These are phyloP conservation scores for Proliferodiscus dingleyae DNA, from an alignment of 2,329 filamentous ascomycete species.

Conservation along the genomic window DNA sequence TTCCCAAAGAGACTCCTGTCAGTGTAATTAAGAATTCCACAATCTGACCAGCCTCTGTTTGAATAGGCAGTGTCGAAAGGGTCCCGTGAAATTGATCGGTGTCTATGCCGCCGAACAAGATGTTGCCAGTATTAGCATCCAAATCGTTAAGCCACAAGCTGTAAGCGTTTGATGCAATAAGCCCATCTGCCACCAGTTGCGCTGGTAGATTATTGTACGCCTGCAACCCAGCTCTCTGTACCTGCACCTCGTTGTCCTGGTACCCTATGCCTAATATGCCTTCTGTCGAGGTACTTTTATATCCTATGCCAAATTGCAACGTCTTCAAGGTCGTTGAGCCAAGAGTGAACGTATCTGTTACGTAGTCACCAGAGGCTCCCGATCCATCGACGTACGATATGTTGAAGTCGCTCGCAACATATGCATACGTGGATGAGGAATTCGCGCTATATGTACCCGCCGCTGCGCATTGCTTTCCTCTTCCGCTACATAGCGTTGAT, in stretches of 20 bases:
- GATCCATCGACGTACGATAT: slow-evolving; percentile 84
- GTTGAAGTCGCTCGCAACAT: slow-evolving; percentile 73
- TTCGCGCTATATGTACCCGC: slow-evolving; percentile 67
- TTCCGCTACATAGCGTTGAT: slow-evolving; percentile 54
- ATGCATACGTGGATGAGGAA: slow-evolving; percentile 69
- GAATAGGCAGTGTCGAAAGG: slow-evolving; percentile 63
- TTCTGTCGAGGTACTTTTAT: slow-evolving; percentile 54
- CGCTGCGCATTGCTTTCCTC: slow-evolving; percentile 47
- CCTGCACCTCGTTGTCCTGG: slow-evolving; percentile 68
- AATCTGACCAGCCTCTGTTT: slow-evolving; percentile 46
- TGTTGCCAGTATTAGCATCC: slow-evolving; percentile 57
- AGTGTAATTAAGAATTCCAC: slow-evolving; percentile 66
- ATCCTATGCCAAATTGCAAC: slow-evolving; percentile 72
- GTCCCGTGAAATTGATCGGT: slow-evolving; percentile 57
- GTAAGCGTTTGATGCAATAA: slow-evolving; percentile 64
- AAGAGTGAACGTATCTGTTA: slow-evolving; percentile 64
- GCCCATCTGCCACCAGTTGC: slow-evolving; percentile 54
- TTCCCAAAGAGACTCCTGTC: slow-evolving; percentile 49
- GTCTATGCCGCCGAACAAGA: slow-evolving; percentile 74
- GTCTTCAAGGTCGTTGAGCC: slow-evolving; percentile 47
- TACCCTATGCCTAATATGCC: slow-evolving; percentile 88
- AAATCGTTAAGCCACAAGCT: slow-evolving; percentile 74
- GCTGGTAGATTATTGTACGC: slow-evolving; percentile 67
- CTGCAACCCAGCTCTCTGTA: slow-evolving; percentile 47
- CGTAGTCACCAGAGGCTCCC: slow-evolving; percentile 73